Percentiles rank a stretch among this genome's conserved stretches.
These are phyloP conservation scores for Aspergillus puulaauensis DNA, from an alignment of 2,329 filamentous ascomycete species.

Conservation along the genomic window DNA sequence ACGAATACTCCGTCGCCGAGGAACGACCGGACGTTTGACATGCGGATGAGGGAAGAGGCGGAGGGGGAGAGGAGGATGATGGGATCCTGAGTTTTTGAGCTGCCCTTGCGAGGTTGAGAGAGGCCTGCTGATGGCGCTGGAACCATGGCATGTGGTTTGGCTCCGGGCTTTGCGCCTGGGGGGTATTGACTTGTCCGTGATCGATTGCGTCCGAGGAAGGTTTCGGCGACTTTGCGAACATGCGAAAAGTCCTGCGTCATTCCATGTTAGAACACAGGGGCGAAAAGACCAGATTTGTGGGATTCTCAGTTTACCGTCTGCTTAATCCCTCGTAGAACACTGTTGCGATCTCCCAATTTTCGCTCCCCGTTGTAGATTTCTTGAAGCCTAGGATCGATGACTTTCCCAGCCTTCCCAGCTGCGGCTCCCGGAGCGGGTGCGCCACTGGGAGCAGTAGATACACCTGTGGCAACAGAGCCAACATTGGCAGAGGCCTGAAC, in stretches of 20 bases:
- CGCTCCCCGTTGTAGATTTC: slow-evolving; percentile 92
- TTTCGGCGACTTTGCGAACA: slow-evolving; percentile 79
- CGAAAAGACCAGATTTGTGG: neutral
- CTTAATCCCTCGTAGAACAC: slow-evolving; percentile 80
- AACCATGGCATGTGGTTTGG: slow-evolving; percentile 30
- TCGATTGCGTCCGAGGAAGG: slow-evolving; percentile 65
- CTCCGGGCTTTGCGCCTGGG: slow-evolving; percentile 33
- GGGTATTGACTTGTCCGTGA: slow-evolving; percentile 37
- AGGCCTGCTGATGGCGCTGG: slow-evolving; percentile 39
- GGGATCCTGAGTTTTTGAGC: slow-evolving; percentile 63
- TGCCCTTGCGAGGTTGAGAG: slow-evolving; percentile 41
- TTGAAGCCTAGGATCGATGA: slow-evolving; percentile 76
- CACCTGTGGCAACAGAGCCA: slow-evolving; percentile 47
- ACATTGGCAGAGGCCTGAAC: slow-evolving; percentile 49
- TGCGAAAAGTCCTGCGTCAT: slow-evolving; percentile 79
- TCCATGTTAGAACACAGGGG: neutral
- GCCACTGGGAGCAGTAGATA: slow-evolving; percentile 38
- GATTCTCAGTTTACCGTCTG: slow-evolving; percentile 64
- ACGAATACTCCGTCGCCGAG: slow-evolving; percentile 80
- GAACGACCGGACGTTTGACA: slow-evolving; percentile 95
- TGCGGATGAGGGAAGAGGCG: slow-evolving; percentile 87
- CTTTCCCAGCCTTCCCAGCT: slow-evolving; percentile 57
- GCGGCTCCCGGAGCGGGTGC: slow-evolving; percentile 25
- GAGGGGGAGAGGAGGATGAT: slow-evolving; percentile 97
- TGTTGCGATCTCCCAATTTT: slow-evolving; percentile 90